phyloP scores from a whole-genome alignment of 2,329 filamentous ascomycete species.

The Colletotrichum sidae region DNA sequence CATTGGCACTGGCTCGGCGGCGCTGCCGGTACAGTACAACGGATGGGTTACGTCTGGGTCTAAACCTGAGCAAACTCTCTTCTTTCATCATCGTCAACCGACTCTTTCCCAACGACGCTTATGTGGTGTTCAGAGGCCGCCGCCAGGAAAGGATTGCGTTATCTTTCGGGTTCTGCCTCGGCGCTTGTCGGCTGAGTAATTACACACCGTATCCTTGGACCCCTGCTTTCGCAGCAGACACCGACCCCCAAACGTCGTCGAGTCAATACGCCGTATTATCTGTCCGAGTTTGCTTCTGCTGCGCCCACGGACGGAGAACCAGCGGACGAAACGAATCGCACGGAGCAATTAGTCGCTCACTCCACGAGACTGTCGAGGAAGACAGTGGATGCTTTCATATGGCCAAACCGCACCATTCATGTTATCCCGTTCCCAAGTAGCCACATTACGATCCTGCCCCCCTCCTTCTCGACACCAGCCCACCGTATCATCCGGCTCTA shows the following conservation, averaged over 20 bases:
- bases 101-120: not conserved
- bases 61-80: slow-evolving; percentile 27
- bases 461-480: slow-evolving; percentile 3
- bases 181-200: slow-evolving; percentile 29
- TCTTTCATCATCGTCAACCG: slow-evolving; percentile 27
- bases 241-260: too few relatives aligned
- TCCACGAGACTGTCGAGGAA: not conserved
- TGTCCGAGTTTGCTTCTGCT: slow-evolving; percentile 1
- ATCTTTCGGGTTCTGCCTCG: not conserved
- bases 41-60: slow-evolving; percentile 26
- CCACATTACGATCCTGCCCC: slow-evolving; percentile 23
- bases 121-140: not conserved
- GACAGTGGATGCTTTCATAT: not conserved
- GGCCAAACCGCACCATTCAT: not conserved
- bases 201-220: not conserved
- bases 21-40: slow-evolving; percentile 20
- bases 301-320: slow-evolving; percentile 23
- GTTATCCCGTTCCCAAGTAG: slow-evolving; percentile 24
- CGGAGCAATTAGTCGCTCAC: slow-evolving; percentile 26
- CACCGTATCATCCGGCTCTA: slow-evolving; percentile 25
- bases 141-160: not conserved
- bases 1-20: slow-evolving; percentile 1
- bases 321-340: slow-evolving; percentile 10
- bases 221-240: too few relatives aligned
- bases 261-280: too few relatives aligned